A percentile compares a stretch with the other conserved stretches of the same genome.
These are phyloP conservation scores for Firmiana major DNA, from an alignment of 345 rosid genomes.

Conservation along the genomic window DNA sequence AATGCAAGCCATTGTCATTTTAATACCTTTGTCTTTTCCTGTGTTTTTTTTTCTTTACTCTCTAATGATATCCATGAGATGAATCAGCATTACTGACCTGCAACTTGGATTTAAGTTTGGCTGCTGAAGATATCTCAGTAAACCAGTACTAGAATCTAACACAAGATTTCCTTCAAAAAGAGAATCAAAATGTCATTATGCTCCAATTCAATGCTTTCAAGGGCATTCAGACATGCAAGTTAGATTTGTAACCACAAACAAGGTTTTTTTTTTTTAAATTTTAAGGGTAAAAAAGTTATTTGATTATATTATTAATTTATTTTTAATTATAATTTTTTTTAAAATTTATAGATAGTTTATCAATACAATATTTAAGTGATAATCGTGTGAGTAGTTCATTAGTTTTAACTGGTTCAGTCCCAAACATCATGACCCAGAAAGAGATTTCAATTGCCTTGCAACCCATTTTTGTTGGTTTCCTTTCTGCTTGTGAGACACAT, in stretches of 20 bases:
- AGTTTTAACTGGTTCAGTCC: background rate
- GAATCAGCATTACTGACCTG: background rate
- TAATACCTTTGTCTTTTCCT: slow-evolving; percentile 10
- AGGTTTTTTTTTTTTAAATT: no score
- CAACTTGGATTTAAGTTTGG: slow-evolving; percentile 11
- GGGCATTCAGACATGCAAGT: background rate
- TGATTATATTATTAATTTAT: no score
- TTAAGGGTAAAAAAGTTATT: no score
- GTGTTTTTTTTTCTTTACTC: background rate
- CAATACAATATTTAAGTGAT: no score
- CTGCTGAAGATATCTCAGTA: slow-evolving; percentile 15
- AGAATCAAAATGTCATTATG: background rate
- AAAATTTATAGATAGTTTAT: no score
- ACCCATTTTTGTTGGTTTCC: background rate
- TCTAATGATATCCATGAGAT: background rate
- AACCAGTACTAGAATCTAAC: slow-evolving; percentile 1
- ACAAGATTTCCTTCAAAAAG: slow-evolving; percentile 13
- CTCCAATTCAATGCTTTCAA: background rate
- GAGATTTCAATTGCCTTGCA: background rate
- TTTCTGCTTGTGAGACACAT: background rate
- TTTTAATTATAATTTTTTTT: no score
- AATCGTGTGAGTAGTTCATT: no score
- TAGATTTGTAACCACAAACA: background rate
- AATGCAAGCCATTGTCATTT: slow-evolving; percentile 19
- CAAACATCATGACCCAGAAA: background rate